Evolutionary conservation across 148 eudicot genomes (phyloP).

Genomic region (Persicaria tinctoria): DNA sequence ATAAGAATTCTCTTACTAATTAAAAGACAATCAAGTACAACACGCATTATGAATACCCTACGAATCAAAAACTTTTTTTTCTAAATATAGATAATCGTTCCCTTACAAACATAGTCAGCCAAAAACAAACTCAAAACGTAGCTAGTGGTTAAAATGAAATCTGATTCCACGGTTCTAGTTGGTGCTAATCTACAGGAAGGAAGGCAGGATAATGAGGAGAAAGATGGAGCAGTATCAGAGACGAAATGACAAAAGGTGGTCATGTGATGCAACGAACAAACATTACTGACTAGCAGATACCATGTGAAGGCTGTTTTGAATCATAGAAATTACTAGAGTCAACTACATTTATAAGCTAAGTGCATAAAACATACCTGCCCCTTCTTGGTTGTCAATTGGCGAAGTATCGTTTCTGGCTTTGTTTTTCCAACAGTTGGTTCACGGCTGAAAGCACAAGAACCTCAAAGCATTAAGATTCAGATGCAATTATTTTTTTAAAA

Average conservation of each 20-base stretch:
- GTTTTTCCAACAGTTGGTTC: constrained; percentile 98
- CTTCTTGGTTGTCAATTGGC: constrained; percentile 93
- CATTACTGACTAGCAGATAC: neutral
- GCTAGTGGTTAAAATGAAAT: neutral
- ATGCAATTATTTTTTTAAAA: neutral
- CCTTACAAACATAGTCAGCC: neutral
- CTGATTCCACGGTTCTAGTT: neutral
- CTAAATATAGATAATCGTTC: neutral
- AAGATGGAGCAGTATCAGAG: neutral
- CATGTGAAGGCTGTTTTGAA: neutral
- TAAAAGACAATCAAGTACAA: neutral
- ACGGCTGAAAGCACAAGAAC: constrained; percentile 36
- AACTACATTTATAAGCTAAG: constrained; percentile 2
- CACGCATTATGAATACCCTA: neutral
- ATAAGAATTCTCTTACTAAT: neutral
- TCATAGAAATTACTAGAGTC: neutral
- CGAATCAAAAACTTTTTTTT: neutral
- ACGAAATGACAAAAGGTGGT: neutral
- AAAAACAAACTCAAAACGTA: neutral
- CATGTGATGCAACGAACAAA: neutral
- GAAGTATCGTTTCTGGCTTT: constrained; percentile 94
- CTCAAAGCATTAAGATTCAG: constrained; percentile 7
- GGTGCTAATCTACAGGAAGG: neutral
- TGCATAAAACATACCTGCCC: constrained; percentile 60
- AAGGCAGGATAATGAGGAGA: neutral